A percentile compares a stretch with the other conserved stretches of the same genome.
Conservation (phyloP, 192 early-diverging fungal species). For the Mortierella alpina region DNA sequence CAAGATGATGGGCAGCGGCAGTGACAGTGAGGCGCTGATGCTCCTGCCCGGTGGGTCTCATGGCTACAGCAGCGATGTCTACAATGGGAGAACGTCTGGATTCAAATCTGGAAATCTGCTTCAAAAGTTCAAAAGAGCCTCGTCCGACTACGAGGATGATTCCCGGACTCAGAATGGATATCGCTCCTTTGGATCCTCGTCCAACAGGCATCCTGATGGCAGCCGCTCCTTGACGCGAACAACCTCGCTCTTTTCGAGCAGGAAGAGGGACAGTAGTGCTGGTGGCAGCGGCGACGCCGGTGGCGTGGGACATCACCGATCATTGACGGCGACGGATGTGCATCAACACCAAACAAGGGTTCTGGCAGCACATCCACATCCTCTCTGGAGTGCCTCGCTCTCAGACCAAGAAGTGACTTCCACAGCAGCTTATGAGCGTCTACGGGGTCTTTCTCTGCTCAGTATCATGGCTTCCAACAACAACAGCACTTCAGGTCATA, state of each 20-base stretch:
- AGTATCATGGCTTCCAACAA: conserved; percentile 18
- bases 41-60: not conserved
- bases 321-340: conserved; percentile 15
- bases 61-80: no score
- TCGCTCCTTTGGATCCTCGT: not conserved
- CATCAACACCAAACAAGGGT: conserved; percentile 1
- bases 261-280: not conserved
- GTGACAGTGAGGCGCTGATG: conserved; percentile 6
- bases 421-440: conserved; percentile 13
- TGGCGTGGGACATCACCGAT: conserved; percentile 9
- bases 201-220: not conserved
- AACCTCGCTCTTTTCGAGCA: not conserved
- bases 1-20: not conserved
- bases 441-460: conserved; percentile 33
- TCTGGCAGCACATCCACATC: conserved; percentile 43
- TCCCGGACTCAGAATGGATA: not conserved
- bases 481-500: not conserved
- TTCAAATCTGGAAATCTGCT: conserved; percentile 17
- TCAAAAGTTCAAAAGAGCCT: conserved; percentile 23
- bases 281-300: not conserved
- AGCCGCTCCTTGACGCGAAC: not conserved
- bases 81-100: not conserved
- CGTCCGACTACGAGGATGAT: conserved; percentile 4
- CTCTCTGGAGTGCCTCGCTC: conserved; percentile 43
- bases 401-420: conserved; percentile 30